Conservation (phyloP, 2,329 filamentous ascomycete species). For the Boeremia exigua region DNA sequence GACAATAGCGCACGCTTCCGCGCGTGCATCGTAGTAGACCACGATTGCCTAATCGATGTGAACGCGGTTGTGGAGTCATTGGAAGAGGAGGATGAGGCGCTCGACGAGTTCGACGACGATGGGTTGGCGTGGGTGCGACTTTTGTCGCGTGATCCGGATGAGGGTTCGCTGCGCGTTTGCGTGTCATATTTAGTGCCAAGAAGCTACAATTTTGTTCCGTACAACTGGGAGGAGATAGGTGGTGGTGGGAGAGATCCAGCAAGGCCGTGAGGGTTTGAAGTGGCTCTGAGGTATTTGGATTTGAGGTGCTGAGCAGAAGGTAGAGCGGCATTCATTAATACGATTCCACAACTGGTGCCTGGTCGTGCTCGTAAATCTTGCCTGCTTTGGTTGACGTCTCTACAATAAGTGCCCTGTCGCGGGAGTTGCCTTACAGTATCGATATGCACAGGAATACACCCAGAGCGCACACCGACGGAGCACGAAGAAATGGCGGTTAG, state of each 20-base stretch:
- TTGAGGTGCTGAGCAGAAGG: not conserved
- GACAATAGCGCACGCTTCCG: constrained; percentile 8
- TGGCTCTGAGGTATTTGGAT: constrained; percentile 4
- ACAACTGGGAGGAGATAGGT: constrained; percentile 11
- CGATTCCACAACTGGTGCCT: not conserved
- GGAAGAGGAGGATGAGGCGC: constrained; percentile 6
- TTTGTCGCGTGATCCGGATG: constrained; percentile 4
- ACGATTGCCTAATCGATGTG: constrained; percentile 9
- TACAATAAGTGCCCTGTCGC: not conserved
- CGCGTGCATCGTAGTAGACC: constrained; percentile 8
- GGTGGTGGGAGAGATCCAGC: constrained; percentile 1
- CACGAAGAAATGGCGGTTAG: not conserved
- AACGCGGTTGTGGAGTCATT: constrained; percentile 7
- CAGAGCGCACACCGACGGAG: constrained; percentile 1
- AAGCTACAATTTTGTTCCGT: constrained; percentile 6
- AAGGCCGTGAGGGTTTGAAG: constrained; percentile 4
- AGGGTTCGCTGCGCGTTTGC: constrained; percentile 6
- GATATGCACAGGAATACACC: constrained; percentile 2
- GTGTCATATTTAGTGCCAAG: constrained; percentile 10
- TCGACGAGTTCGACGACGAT: constrained; percentile 6
- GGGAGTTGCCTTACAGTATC: not conserved
- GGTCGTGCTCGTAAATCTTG: constrained; percentile 2
- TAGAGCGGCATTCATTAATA: constrained; percentile 1
- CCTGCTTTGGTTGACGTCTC: constrained; percentile 1
- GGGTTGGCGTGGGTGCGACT: constrained; percentile 11